phyloP scores from a whole-genome alignment of 2,329 filamentous ascomycete species.

The Balansia obtecta region DNA sequence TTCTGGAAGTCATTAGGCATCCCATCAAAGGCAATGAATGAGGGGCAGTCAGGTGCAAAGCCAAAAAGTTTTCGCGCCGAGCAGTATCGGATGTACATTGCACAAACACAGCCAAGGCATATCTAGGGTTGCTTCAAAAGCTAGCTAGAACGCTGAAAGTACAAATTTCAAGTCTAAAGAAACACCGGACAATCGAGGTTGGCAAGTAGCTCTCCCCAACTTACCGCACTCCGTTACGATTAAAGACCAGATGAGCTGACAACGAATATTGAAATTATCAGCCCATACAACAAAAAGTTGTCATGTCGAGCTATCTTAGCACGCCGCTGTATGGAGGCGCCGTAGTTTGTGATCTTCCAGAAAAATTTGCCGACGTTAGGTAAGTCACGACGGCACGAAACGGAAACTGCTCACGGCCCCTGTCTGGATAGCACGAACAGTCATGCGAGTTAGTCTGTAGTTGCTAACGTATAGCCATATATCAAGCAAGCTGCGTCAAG shows the following conservation, averaged over 20 bases:
- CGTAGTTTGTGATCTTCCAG: slow-evolving; percentile 54
- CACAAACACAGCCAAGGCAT: too few relatives aligned
- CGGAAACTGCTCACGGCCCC: slow-evolving; percentile 11
- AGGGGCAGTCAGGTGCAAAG: too few relatives aligned
- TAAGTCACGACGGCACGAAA: slow-evolving; percentile 18
- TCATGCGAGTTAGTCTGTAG: background rate
- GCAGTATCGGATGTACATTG: too few relatives aligned
- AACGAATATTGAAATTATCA: background rate
- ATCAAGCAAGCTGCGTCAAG: slow-evolving; percentile 55
- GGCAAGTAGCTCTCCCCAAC: background rate
- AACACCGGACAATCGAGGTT: background rate
- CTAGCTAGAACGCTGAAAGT: too few relatives aligned
- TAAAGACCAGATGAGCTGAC: background rate
- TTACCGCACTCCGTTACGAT: background rate
- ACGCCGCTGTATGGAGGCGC: slow-evolving; percentile 62
- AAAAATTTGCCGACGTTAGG: slow-evolving; percentile 62
- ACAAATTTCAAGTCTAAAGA: background rate
- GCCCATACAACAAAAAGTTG: background rate
- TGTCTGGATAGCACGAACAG: background rate
- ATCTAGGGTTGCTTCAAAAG: too few relatives aligned
- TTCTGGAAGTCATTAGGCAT: too few relatives aligned
- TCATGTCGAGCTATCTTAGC: slow-evolving; percentile 41
- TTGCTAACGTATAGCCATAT: background rate
- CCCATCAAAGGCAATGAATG: too few relatives aligned
- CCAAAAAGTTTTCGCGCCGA: too few relatives aligned